Conservation (phyloP, 2,329 filamentous ascomycete genomes). For the Penicillium crustosum region DNA sequence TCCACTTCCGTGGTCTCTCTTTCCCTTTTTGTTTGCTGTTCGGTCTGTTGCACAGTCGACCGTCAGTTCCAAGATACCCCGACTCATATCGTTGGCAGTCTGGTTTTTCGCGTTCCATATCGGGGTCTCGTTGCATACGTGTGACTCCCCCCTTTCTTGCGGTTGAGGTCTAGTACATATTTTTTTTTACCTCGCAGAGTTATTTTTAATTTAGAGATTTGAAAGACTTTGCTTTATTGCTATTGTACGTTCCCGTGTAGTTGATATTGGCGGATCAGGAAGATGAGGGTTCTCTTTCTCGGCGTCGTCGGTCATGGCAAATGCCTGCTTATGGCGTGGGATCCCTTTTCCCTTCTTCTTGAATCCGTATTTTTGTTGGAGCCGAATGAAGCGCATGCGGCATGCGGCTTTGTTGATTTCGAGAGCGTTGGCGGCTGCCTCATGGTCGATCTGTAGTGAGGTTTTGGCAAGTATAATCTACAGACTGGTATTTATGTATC, state of each 20-base stretch:
- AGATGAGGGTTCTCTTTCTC: too few species aligned
- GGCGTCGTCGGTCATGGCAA: background rate
- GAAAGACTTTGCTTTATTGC: background rate
- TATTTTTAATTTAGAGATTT: background rate
- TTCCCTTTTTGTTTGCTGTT: background rate
- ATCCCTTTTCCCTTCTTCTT: background rate
- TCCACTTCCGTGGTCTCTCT: background rate
- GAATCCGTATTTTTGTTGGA: background rate
- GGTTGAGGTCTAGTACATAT: conserved; percentile 1
- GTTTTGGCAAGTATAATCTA: background rate
- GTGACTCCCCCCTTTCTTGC: background rate
- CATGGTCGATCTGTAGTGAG: background rate
- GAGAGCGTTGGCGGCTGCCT: background rate
- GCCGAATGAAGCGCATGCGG: background rate
- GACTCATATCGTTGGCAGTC: background rate
- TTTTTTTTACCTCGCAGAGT: background rate
- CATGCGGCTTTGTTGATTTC: background rate
- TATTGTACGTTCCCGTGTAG: background rate
- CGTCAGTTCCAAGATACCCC: conserved; percentile 2
- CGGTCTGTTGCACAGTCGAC: background rate
- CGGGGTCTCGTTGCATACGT: background rate
- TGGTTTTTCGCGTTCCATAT: background rate
- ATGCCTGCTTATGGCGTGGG: background rate
- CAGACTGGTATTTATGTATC: background rate
- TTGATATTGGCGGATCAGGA: background rate